phyloP scores from a whole-genome alignment of 805 yeast genomes.

The Zygotorulaspora florentina region DNA sequence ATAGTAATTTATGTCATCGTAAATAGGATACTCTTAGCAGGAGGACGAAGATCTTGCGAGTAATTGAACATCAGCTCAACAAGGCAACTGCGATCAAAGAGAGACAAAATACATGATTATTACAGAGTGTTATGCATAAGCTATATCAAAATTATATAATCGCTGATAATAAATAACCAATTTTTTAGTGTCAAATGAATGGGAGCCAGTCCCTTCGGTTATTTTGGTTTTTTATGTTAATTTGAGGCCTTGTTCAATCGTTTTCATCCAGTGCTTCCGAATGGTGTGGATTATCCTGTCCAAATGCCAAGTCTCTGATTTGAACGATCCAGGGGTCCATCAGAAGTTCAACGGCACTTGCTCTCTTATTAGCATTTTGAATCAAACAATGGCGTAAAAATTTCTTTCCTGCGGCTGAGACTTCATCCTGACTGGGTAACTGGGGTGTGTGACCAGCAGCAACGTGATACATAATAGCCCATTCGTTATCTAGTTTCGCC shows the following conservation, averaged over 20 bases:
- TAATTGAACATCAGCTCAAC: no score
- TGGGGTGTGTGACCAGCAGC: conserved; percentile 93
- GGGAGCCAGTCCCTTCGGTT: not conserved
- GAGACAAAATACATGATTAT: not conserved
- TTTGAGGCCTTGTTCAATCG: not conserved
- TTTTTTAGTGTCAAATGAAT: not conserved
- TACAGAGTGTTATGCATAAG: not conserved
- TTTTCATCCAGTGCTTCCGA: not conserved
- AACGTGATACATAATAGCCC: conserved; percentile 98
- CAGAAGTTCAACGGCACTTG: conserved; percentile 78
- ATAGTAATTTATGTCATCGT: no score
- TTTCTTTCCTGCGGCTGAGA: conserved; percentile 65
- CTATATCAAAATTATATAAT: not conserved
- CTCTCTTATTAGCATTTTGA: conserved; percentile 75
- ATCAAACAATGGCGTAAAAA: conserved; percentile 75
- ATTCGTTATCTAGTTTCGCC: conserved; percentile 93
- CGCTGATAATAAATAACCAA: not conserved
- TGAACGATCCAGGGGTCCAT: conserved; percentile 86
- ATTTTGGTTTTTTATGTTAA: not conserved
- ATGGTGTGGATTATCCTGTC: conserved; percentile 29
- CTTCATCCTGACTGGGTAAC: conserved; percentile 72
- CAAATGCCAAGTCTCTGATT: conserved; percentile 67
- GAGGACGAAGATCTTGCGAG: no score
- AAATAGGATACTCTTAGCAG: no score
- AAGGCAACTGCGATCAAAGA: no score